These are phyloP conservation scores for Truncatella angustata DNA, from an alignment of 2,329 filamentous ascomycete genomes.

Conservation along the genomic window DNA sequence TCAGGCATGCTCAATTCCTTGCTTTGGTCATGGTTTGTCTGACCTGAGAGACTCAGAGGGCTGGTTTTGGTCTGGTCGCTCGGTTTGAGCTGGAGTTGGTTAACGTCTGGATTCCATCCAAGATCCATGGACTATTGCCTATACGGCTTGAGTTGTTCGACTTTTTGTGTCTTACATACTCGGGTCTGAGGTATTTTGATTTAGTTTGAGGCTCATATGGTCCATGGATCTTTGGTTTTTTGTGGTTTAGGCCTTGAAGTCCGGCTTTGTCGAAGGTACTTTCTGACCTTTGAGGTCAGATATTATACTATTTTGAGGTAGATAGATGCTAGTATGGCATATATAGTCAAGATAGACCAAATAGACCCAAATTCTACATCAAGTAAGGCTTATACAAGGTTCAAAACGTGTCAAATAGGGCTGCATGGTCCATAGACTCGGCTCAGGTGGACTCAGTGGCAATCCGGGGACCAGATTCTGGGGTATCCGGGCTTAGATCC, in stretches of 20 bases:
- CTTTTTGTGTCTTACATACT: not conserved
- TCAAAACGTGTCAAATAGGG: not conserved
- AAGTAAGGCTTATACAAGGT: not conserved
- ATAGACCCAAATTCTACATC: not conserved
- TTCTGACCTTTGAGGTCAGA: not conserved
- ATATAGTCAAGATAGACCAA: not conserved
- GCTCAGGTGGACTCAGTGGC: not conserved
- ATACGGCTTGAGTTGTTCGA: not conserved
- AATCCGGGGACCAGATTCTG: constrained; percentile 4
- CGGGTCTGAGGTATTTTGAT: not conserved
- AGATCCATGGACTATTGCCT: not conserved
- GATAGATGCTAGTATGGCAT: not conserved
- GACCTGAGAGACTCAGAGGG: not conserved
- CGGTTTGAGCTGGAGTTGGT: not conserved
- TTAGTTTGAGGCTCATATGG: not conserved
- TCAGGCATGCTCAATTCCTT: not conserved
- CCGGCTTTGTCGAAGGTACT: not conserved
- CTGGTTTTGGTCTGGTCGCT: not conserved
- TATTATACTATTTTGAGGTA: not conserved
- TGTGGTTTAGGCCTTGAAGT: not conserved
- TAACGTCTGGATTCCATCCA: not conserved
- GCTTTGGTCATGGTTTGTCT: not conserved
- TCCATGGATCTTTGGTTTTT: not conserved
- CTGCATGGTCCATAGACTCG: not conserved
- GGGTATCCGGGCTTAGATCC: constrained; percentile 7